phyloP scores from a whole-genome alignment of 2,329 filamentous ascomycete genomes.

The Pseudocercospora pini-densiflorae region DNA sequence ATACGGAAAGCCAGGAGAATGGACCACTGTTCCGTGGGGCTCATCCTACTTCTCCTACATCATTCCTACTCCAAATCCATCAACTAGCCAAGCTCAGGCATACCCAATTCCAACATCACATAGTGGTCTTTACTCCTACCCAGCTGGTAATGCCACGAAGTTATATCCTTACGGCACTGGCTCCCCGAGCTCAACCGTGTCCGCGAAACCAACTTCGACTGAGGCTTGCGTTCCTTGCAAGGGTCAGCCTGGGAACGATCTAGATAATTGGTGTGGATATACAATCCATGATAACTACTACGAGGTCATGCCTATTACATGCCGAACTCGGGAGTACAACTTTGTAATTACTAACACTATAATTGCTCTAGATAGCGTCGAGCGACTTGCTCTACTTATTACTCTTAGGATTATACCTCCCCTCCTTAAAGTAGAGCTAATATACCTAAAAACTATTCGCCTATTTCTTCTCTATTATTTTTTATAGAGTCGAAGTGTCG shows the following conservation, averaged over 20 bases:
- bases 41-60: slow-evolving; percentile 7
- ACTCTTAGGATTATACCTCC: too few species aligned
- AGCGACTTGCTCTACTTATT: slow-evolving; percentile 39
- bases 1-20: background rate
- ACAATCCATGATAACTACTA: slow-evolving; percentile 43
- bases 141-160: slow-evolving; percentile 4
- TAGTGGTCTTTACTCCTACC: background rate
- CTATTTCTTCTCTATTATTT: too few species aligned
- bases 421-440: too few species aligned
- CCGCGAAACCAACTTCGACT: slow-evolving; percentile 16
- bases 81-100: background rate
- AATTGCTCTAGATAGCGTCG: slow-evolving; percentile 50
- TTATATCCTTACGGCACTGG: slow-evolving; percentile 1
- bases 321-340: slow-evolving; percentile 44
- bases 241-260: slow-evolving; percentile 37
- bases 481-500: too few species aligned
- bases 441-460: too few species aligned
- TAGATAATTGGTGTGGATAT: slow-evolving; percentile 40
- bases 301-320: slow-evolving; percentile 44
- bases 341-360: slow-evolving; percentile 39
- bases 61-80: slow-evolving; percentile 1
- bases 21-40: slow-evolving; percentile 13
- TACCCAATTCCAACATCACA: slow-evolving; percentile 2
- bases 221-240: slow-evolving; percentile 36
- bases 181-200: background rate